These are phyloP conservation scores for Prunus campanulata DNA, from an alignment of 306 rosid species.

Conservation along the genomic window DNA sequence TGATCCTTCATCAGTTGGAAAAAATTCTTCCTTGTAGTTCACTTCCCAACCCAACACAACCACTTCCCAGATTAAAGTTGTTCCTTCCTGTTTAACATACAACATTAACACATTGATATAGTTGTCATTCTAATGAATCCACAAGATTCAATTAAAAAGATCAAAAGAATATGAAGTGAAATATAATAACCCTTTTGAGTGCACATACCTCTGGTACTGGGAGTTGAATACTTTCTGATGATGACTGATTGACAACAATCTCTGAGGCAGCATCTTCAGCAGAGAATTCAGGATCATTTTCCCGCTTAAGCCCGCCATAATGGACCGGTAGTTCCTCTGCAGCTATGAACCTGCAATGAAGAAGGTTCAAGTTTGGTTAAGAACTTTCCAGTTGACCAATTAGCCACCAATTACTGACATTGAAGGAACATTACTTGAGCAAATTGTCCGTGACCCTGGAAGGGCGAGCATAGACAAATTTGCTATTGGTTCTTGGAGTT, in stretches of 20 bases:
- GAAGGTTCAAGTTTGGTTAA: background rate
- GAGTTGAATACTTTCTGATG: slow-evolving; percentile 48
- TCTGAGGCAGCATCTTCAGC: slow-evolving; percentile 53
- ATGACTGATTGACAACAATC: slow-evolving; percentile 51
- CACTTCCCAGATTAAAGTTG: slow-evolving; percentile 56
- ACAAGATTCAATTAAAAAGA: background rate
- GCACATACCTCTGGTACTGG: slow-evolving; percentile 58
- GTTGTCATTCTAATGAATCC: background rate
- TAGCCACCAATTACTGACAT: background rate
- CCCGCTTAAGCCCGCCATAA: slow-evolving; percentile 74
- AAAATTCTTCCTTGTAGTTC: slow-evolving; percentile 68
- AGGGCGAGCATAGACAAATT: slow-evolving; percentile 70
- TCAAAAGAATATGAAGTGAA: background rate
- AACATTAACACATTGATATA: background rate
- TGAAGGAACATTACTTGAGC: background rate
- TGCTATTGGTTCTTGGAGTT: slow-evolving; percentile 69
- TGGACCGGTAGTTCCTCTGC: slow-evolving; percentile 67
- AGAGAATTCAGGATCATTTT: slow-evolving; percentile 61
- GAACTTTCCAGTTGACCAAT: background rate
- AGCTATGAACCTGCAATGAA: slow-evolving; percentile 53
- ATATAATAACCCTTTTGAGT: background rate
- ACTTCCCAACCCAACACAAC: slow-evolving; percentile 80
- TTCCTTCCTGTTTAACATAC: slow-evolving; percentile 30
- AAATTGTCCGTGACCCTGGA: slow-evolving; percentile 53
- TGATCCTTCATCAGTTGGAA: slow-evolving; percentile 58